Base-by-base conservation (phyloP, 208 protist species). In the Borovskyia barvae region DNA sequence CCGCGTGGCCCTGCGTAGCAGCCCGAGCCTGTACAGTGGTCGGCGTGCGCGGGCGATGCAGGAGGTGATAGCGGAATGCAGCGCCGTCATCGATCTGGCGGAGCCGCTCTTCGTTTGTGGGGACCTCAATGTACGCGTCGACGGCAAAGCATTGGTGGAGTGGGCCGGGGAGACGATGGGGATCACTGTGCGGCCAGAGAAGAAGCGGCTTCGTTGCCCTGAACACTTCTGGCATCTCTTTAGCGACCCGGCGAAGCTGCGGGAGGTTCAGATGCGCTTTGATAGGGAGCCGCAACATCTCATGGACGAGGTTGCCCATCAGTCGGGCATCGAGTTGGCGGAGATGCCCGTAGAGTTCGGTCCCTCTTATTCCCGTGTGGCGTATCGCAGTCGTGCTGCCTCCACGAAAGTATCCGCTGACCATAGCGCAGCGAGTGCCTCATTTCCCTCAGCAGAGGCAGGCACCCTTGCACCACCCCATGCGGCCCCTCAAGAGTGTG, bases 31-130 rank as follows among this genome's bases (percentile, higher is more conserved):
- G 41, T 94, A 88, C 66, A 58, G 66, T 9, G 2, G 26, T n/a
- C 74, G 66, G 2, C 80, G 87, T 7, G 39, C 61, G 24, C 75
- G 77, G 37, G 75, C 78, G 5, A 19, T 87, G n/a, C 51, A 82
- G 41, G 87, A 94, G 64, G 66, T 77, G 14, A 33, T 89, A 19
- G 71, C 76, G 8, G 83, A 89, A 63, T 83, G 67, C 41, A 48
- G 75, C 22, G 58, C 65, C 14, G 48, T 90, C 12, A 48, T 84
- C 43, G 59, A 66, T 30, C 53, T 69, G 22, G 56, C 79, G 9
- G 87, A 91, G 53, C 76, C 87, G 15, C 48, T 94, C 9, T 88
- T 91, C 50, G 33, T 94, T 32, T 85, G 84, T 66, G 87, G 87
- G 25, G 87, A 94, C 70, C 77, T 80, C 56, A 94, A 91, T 59